Percentiles rank a stretch among this genome's conserved stretches.
phyloP scores from a whole-genome alignment of 495 filamentous ascomycete species.

The Saxophila tyrrhenica region DNA sequence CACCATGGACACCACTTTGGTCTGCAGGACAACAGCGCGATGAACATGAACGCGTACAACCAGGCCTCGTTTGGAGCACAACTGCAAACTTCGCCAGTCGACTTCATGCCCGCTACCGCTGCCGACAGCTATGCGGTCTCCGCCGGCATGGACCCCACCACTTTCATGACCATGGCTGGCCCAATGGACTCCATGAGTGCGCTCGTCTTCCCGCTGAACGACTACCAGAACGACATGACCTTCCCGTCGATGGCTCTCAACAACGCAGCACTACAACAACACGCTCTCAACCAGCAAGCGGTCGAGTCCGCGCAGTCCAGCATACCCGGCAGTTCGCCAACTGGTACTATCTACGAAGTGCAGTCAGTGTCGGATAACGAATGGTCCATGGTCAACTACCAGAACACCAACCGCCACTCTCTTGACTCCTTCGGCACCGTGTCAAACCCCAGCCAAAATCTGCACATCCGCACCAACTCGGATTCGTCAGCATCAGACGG shows the following conservation, averaged over 20 bases:
- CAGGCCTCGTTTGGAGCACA: slow-evolving; percentile 37
- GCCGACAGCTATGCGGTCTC: slow-evolving; percentile 40
- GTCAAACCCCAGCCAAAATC: slow-evolving; percentile 74
- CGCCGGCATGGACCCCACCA: slow-evolving; percentile 46
- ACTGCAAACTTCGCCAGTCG: slow-evolving; percentile 51
- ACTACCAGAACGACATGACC: slow-evolving; percentile 43
- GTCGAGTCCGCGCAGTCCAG: slow-evolving; percentile 19
- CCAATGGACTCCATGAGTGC: slow-evolving; percentile 51
- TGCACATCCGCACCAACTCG: slow-evolving; percentile 74
- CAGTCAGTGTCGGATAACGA: slow-evolving; percentile 76
- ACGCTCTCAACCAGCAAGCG: slow-evolving; percentile 13
- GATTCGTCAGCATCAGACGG: slow-evolving; percentile 69
- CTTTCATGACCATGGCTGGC: slow-evolving; percentile 56
- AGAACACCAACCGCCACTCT: slow-evolving; percentile 37
- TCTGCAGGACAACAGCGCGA: slow-evolving; percentile 38
- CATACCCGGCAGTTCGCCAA: slow-evolving; percentile 65
- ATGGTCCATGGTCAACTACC: slow-evolving; percentile 39
- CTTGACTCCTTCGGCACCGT: slow-evolving; percentile 49
- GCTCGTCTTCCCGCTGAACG: slow-evolving; percentile 48
- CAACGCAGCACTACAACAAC: slow-evolving; percentile 2
- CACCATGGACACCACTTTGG: slow-evolving; percentile 27
- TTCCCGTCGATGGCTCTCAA: slow-evolving; percentile 16
- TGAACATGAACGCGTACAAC: slow-evolving; percentile 39
- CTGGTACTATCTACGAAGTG: slow-evolving; percentile 71
- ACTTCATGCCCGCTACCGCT: slow-evolving; percentile 59